These are phyloP conservation scores for Aspergillus fumigatus DNA, from an alignment of 2,329 filamentous ascomycete genomes.

Conservation along the genomic window DNA sequence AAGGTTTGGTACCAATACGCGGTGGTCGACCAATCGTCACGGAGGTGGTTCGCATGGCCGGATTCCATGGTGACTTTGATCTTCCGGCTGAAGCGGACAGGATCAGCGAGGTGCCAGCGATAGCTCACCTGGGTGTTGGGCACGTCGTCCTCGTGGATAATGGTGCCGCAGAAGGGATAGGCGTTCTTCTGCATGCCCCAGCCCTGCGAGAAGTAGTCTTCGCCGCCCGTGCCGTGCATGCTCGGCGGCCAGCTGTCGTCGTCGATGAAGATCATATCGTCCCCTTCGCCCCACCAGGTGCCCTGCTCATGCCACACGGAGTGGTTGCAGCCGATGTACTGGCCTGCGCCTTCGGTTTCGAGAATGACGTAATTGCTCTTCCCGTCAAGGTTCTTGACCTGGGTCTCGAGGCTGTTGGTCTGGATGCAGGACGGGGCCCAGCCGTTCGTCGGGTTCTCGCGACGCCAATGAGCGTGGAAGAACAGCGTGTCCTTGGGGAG, in stretches of 20 bases:
- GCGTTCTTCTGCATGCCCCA: conserved; percentile 37
- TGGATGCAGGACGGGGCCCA: conserved; percentile 26
- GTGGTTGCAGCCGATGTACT: conserved; percentile 33
- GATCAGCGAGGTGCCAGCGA: conserved; percentile 32
- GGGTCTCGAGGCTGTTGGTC: conserved; percentile 23
- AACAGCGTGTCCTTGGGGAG: conserved; percentile 24
- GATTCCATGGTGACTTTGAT: conserved; percentile 12
- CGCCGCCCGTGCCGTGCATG: conserved; percentile 32
- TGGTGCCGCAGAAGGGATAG: conserved; percentile 30
- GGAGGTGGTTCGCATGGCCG: conserved; percentile 30
- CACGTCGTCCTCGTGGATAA: conserved; percentile 32
- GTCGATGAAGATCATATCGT: conserved; percentile 36
- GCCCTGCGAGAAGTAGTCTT: conserved; percentile 33
- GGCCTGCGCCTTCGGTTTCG: conserved; percentile 27
- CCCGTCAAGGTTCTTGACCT: conserved; percentile 22
- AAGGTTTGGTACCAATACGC: conserved; percentile 34
- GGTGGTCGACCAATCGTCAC: conserved; percentile 30
- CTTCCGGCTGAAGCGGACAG: conserved; percentile 24
- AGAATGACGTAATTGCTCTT: conserved; percentile 27
- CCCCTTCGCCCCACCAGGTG: conserved; percentile 35
- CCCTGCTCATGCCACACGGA: conserved; percentile 30
- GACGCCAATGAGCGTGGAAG: conserved; percentile 33
- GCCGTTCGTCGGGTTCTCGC: conserved; percentile 26
- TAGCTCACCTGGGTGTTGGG: conserved; percentile 30
- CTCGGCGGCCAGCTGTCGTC: conserved; percentile 33